Percentiles rank a stretch among this genome's conserved stretches.
Conservation (phyloP, 2,329 filamentous ascomycete genomes). For the Botrytis squamosa region DNA sequence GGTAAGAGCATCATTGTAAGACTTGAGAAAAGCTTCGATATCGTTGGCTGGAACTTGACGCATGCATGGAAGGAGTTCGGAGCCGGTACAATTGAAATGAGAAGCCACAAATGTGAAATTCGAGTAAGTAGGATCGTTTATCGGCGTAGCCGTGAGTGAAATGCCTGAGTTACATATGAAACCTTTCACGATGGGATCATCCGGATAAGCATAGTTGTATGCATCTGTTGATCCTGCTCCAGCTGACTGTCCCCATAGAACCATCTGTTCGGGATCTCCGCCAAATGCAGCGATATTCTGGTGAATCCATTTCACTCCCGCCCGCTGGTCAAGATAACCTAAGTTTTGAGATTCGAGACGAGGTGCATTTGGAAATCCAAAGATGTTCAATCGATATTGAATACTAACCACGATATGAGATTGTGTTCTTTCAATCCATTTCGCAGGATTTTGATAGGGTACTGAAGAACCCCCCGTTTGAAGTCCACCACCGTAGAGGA, state of each 20-base stretch:
- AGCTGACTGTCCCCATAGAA: background rate
- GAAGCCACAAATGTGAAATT: background rate
- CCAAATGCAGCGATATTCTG: background rate
- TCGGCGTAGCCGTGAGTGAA: background rate
- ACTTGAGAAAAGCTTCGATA: background rate
- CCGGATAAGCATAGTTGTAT: background rate
- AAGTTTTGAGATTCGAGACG: background rate
- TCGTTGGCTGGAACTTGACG: background rate
- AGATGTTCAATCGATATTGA: slow-evolving; percentile 40
- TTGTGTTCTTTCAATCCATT: slow-evolving; percentile 26
- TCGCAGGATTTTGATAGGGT: slow-evolving; percentile 17
- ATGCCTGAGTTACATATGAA: background rate
- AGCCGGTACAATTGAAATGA: background rate
- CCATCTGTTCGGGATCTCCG: background rate
- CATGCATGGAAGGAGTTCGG: background rate
- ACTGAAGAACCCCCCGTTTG: slow-evolving; percentile 22
- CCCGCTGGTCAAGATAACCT: background rate
- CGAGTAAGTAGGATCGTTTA: background rate
- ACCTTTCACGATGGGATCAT: background rate
- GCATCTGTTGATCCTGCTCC: background rate
- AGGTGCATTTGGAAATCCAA: slow-evolving; percentile 21
- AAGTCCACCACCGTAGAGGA: slow-evolving; percentile 27
- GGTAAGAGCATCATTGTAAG: background rate
- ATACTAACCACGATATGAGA: slow-evolving; percentile 36
- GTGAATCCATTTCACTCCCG: background rate